Base-by-base conservation (phyloP, 2,329 filamentous ascomycete genomes). In the Neofusicoccum ribis region DNA sequence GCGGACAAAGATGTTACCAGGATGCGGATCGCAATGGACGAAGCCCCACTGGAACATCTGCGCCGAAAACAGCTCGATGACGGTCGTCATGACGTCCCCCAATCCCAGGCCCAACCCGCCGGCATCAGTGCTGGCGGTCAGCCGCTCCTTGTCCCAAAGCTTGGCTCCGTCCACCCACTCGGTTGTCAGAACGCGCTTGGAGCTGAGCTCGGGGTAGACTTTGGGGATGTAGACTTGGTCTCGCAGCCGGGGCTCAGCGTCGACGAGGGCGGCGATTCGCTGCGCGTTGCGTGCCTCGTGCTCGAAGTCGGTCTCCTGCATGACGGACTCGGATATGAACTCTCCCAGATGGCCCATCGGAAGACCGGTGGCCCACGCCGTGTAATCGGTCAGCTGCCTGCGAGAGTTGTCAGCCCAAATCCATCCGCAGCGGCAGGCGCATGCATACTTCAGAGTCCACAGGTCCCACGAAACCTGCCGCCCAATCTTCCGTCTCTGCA, bases 31-130 rank as follows among this genome's bases (percentile, higher is more conserved):
- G 79, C 94, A 97, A 81, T 99, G 94, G 0, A 98, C 91, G 49
- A 91, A 86, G 12, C 95, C 95, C 91, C 92, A 98, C 69, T 96
- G 89, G 82, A 97, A 99, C 85, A 98, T 98, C 75, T 98, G 94
- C 2, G 92, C 93, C n/a, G 90, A 91, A 82, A 98, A 99, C 39
- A 98, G 85, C 76, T 97, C 94, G 58, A 97, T 87, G 88, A 98
- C 97, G 37, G 92, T 97, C 5, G 90, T 91, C 95, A 98, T 98
- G 66, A 97, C 92, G 66, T 94, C 90, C 73, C 90, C 91, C 37
- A 92, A 83, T 7, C 87, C 88, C 3, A 99, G 82, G 0, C 95
- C 95, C 0, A 98, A 86, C 0, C 95, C 95, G 58, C 93, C 94
- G 67, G 86, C 88, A 31, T 87, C 86, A 17, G 58, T 86, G 85